A percentile compares a stretch with the other conserved stretches of the same genome.
Evolutionary conservation across 2,329 filamentous ascomycete species (phyloP).

Genomic region (Teratosphaeriaceae sp.): DNA sequence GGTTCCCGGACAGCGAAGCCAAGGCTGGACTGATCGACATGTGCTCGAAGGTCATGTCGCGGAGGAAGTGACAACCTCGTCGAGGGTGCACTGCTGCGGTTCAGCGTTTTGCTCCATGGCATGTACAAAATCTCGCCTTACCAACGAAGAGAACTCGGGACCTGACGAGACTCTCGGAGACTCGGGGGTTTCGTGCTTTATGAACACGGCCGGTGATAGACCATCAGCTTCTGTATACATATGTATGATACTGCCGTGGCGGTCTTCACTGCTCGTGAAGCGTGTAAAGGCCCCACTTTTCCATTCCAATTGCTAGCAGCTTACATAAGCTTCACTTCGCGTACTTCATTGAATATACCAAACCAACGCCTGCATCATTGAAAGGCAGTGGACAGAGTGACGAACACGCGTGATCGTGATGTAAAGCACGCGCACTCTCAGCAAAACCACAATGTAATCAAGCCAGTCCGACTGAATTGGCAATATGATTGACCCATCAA

Average conservation of each 20-base stretch:
- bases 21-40: conserved; percentile 89
- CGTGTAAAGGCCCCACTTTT: no score
- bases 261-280: no score
- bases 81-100: background rate
- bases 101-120: background rate
- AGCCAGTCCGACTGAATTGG: no score
- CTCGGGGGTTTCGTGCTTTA: background rate
- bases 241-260: background rate
- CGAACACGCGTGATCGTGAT: no score
- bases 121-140: background rate
- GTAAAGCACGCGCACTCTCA: no score
- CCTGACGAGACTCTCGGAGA: background rate
- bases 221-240: background rate
- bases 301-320: no score
- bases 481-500: conserved; percentile 69
- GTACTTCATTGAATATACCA: no score
- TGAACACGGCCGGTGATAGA: background rate
- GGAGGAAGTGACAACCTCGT: conserved; percentile 61
- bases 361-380: no score
- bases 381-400: no score
- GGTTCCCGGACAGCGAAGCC: conserved; percentile 89
- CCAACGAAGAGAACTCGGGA: background rate
- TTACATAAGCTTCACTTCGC: no score
- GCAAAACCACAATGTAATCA: conserved; percentile 11
- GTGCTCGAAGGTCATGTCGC: conserved; percentile 84